phyloP scores from a whole-genome alignment of 139 green algal genomes.

The Chloropicon primus region DNA sequence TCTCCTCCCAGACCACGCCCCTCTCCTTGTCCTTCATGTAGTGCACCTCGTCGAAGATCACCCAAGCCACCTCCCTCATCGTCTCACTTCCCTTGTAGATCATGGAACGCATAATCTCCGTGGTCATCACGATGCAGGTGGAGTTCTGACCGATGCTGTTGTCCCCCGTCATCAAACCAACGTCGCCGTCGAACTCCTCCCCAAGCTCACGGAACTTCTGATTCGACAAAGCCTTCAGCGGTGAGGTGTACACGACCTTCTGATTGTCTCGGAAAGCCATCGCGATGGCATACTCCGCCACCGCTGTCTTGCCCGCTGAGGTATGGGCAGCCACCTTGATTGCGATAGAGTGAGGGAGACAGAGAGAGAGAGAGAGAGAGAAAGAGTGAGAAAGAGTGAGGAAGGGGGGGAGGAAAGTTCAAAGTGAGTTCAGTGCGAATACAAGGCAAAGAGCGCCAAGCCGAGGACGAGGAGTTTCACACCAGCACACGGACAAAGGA shows the following conservation, averaged over 20 bases:
- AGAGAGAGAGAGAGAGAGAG: too few species aligned
- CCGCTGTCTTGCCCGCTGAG: slow-evolving; percentile 81
- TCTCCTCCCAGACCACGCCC: slow-evolving; percentile 98
- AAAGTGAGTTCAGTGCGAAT: too few species aligned
- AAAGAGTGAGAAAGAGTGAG: too few species aligned
- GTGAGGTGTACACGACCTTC: slow-evolving; percentile 88
- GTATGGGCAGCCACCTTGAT: slow-evolving; percentile 87
- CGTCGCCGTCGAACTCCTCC: slow-evolving; percentile 65
- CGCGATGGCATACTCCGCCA: slow-evolving; percentile 70
- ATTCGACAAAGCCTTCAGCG: slow-evolving; percentile 91
- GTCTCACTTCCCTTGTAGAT: slow-evolving; percentile 62
- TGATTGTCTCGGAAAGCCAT: slow-evolving; percentile 58
- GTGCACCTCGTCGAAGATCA: slow-evolving; percentile 88
- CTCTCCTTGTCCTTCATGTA: slow-evolving; percentile 91
- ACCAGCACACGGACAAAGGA: too few species aligned
- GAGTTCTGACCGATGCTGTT: slow-evolving; percentile 79
- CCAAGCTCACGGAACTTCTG: slow-evolving; percentile 91
- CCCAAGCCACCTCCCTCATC: slow-evolving; percentile 53
- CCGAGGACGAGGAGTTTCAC: too few species aligned
- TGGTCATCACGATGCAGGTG: slow-evolving; percentile 94
- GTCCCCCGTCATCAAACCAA: slow-evolving; percentile 82
- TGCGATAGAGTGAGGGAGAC: too few species aligned
- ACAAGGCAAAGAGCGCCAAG: too few species aligned
- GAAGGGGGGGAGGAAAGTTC: too few species aligned
- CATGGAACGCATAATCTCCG: slow-evolving; percentile 80